A percentile compares a stretch with the other conserved stretches of the same genome.
Conservation (phyloP, 495 filamentous ascomycete species). For the Neurospora hispaniola region DNA sequence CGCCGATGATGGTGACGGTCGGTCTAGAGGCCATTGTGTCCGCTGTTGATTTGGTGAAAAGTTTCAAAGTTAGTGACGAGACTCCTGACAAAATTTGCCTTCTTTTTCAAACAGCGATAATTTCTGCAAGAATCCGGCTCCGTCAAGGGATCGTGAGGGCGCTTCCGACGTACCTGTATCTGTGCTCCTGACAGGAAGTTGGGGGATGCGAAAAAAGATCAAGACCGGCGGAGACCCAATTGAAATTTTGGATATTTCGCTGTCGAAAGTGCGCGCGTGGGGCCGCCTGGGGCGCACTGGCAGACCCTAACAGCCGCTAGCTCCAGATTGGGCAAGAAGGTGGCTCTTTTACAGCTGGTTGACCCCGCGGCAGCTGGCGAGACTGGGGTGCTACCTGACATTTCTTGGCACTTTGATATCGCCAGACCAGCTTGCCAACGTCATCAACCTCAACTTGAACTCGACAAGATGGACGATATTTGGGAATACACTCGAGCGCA, state of each 20-base stretch:
- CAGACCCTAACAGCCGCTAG: slow-evolving; percentile 24
- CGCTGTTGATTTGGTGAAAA: slow-evolving; percentile 8
- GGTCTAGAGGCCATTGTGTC: slow-evolving; percentile 84
- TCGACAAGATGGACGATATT: neutral
- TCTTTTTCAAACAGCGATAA: neutral
- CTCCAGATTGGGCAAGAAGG: neutral
- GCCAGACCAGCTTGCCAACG: neutral
- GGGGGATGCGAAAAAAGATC: slow-evolving; percentile 20
- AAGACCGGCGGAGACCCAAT: slow-evolving; percentile 20
- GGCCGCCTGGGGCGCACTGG: slow-evolving; percentile 8
- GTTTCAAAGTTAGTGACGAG: slow-evolving; percentile 2
- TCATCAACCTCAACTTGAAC: neutral
- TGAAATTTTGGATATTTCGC: slow-evolving; percentile 27
- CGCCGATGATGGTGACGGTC: slow-evolving; percentile 86
- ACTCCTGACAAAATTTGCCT: neutral
- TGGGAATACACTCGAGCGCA: neutral
- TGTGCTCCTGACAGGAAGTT: slow-evolving; percentile 18
- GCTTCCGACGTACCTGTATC: slow-evolving; percentile 3
- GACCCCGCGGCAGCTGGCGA: neutral
- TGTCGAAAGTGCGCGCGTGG: slow-evolving; percentile 21
- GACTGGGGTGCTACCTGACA: neutral
- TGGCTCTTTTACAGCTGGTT: slow-evolving; percentile 8
- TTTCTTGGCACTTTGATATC: neutral
- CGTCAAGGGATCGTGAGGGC: neutral
- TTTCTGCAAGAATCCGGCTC: neutral